Evolutionary conservation across 148 eudicot genomes (phyloP), one percentile per base, ranked within the genome.

Genomic region (Camellia japonica): DNA sequence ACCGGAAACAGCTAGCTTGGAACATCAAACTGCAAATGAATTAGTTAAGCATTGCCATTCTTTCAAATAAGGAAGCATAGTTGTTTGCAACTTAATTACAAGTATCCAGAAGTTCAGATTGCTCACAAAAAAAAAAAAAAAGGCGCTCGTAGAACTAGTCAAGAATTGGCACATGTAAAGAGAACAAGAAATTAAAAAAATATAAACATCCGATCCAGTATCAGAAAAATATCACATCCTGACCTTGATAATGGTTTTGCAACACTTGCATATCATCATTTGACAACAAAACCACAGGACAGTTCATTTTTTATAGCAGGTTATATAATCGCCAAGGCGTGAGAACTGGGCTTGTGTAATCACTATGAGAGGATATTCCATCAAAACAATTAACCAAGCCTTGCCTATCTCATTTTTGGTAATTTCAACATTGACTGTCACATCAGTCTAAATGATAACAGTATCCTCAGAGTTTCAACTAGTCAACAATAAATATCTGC

Each of bases 101-200:
- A 13, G 42, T n/a, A 19, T 10, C 16, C 51, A 71, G 16, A 47
- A 18, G 55, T 58, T 18, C 77, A 74, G 51, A 76, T 7, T 2
- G 19, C 43, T 61, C 79, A 62, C 79, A 62, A 23, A 76, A 19
- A 61, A 41, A 6, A 43, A 46, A 23, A 76, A 19, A 61, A 41
- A 6, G 18, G n/a, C 4, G n/a, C 68, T 43, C 14, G 5, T n/a
- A 55, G 43, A 75, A 18, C 19, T 13, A n/a, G 42, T 42, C 43
- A 76, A 3, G 12, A 76, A 64, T 61, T 46, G 54, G 54, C 15
- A 14, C n/a, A 4, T 16, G 15, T 12, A 42, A 75, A 60, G 20
- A 60, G 9, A 18, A 68, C 19, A 9, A 18, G 42, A 44, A 70
- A n/a, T 7, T 1, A n/a, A n/a, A 70, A 70, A 13, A 8, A 46